Evolutionary conservation across 2,329 filamentous ascomycete species (phyloP).

Genomic region (Colletotrichum karsti): DNA sequence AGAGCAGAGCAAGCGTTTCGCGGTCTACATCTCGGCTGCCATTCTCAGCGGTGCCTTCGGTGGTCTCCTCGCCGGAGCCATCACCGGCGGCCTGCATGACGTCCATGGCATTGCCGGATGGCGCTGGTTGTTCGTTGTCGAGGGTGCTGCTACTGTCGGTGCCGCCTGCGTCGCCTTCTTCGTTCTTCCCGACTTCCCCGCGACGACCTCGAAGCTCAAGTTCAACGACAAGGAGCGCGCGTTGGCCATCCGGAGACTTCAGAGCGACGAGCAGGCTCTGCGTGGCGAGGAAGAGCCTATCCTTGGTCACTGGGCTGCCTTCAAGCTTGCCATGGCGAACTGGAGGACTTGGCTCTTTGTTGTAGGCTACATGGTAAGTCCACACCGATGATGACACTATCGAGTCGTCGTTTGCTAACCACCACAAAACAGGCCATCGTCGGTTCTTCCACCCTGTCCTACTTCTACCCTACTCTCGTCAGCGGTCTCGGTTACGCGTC

Average conservation of each 20-base stretch:
- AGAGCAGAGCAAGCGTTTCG: conserved; percentile 46
- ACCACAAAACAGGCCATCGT: conserved; percentile 36
- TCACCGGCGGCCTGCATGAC: conserved; percentile 62
- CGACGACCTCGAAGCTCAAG: conserved; percentile 55
- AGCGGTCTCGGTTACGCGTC: conserved; percentile 40
- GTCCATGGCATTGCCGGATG: conserved; percentile 56
- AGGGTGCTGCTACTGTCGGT: conserved; percentile 71
- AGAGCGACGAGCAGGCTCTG: conserved; percentile 66
- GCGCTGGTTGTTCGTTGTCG: conserved; percentile 67
- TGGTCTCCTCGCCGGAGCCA: conserved; percentile 68
- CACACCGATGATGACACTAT: neutral
- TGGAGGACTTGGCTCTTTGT: conserved; percentile 50
- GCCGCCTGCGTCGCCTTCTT: conserved; percentile 70
- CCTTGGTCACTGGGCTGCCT: conserved; percentile 24
- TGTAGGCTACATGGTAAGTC: conserved; percentile 48
- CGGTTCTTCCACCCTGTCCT: conserved; percentile 39
- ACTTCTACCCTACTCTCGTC: conserved; percentile 44
- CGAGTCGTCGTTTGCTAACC: conserved; percentile 36
- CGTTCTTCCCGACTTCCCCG: conserved; percentile 76
- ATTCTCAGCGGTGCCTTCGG: conserved; percentile 74
- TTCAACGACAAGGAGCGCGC: conserved; percentile 68
- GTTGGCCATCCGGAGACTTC: conserved; percentile 69
- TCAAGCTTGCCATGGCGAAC: conserved; percentile 42
- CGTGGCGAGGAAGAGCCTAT: conserved; percentile 72
- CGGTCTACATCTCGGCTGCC: conserved; percentile 77